A percentile compares a stretch with the other conserved stretches of the same genome.
phyloP scores from a whole-genome alignment of 768 basidiomycete genomes.

The Suillus hirtellus region DNA sequence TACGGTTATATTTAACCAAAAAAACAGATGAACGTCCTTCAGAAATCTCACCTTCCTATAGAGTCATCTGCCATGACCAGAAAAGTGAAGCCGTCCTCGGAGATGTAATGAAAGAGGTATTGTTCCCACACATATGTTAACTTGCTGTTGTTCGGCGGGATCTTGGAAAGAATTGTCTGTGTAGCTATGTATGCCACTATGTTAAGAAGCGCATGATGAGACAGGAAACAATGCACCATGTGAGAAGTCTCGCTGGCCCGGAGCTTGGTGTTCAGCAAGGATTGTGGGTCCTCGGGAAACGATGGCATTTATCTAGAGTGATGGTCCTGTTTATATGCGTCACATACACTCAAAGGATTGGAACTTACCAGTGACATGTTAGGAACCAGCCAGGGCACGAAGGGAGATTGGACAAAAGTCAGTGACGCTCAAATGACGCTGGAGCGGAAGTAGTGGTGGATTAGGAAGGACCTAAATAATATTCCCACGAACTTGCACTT shows the following conservation, averaged over 20 bases:
- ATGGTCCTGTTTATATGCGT: neutral
- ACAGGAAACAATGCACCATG: constrained; percentile 53
- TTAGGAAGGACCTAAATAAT: neutral
- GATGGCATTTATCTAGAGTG: constrained; percentile 72
- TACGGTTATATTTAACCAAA: constrained; percentile 29
- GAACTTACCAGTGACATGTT: neutral
- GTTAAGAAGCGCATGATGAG: neutral
- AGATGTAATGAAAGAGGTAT: constrained; percentile 92
- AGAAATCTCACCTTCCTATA: constrained; percentile 68
- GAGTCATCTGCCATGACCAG: constrained; percentile 95
- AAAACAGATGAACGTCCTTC: neutral
- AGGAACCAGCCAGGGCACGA: neutral
- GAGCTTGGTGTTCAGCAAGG: constrained; percentile 81
- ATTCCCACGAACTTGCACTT: constrained; percentile 6
- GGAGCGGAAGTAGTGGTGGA: neutral
- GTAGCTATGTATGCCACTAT: constrained; percentile 51
- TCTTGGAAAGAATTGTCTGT: constrained; percentile 89
- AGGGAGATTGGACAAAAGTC: neutral
- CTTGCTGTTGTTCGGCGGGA: constrained; percentile 87
- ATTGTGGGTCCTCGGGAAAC: constrained; percentile 78
- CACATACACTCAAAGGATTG: neutral
- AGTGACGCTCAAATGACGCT: neutral
- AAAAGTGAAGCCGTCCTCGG: constrained; percentile 83
- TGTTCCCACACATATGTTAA: constrained; percentile 90
- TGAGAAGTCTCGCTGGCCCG: constrained; percentile 81